Conservation (phyloP, 306 rosid genomes). For the Cucurbita maxima region DNA sequence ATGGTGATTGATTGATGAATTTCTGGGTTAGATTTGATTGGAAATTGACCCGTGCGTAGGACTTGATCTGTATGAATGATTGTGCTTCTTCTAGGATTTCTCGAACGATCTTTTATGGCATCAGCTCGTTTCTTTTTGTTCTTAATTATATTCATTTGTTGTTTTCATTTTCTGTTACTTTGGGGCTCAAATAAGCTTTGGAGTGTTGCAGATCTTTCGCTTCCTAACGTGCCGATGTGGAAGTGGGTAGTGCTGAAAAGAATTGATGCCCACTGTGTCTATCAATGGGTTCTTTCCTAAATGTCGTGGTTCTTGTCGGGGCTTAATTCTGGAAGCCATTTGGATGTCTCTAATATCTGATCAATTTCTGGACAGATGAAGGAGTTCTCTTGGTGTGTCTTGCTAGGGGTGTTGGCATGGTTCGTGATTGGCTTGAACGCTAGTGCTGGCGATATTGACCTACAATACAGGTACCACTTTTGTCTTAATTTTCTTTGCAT, state of each 20-base stretch:
- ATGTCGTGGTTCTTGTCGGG: not conserved
- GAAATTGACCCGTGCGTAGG: not conserved
- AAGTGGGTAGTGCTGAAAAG: not conserved
- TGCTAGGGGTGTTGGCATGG: conserved; percentile 36
- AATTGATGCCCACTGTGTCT: not conserved
- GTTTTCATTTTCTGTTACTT: not conserved
- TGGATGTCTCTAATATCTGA: not conserved
- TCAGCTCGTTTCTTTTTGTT: not conserved
- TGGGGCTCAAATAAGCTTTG: not conserved
- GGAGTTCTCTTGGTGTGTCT: conserved; percentile 23
- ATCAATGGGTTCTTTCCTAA: not conserved
- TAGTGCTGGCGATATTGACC: conserved; percentile 75
- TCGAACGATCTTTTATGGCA: not conserved
- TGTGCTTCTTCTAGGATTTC: not conserved
- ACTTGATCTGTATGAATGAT: not conserved
- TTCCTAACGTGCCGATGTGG: not conserved
- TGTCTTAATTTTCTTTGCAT: not conserved
- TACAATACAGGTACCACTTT: conserved; percentile 38
- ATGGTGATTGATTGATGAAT: not conserved
- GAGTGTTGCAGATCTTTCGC: not conserved
- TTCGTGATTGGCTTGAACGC: conserved; percentile 32
- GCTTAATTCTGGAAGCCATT: not conserved
- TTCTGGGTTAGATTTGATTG: not conserved
- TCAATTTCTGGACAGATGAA: conserved; percentile 32
- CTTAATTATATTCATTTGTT: not conserved